Evolutionary conservation across 148 eudicot genomes (phyloP).

Genomic region (Heliamphora exappendiculata): DNA sequence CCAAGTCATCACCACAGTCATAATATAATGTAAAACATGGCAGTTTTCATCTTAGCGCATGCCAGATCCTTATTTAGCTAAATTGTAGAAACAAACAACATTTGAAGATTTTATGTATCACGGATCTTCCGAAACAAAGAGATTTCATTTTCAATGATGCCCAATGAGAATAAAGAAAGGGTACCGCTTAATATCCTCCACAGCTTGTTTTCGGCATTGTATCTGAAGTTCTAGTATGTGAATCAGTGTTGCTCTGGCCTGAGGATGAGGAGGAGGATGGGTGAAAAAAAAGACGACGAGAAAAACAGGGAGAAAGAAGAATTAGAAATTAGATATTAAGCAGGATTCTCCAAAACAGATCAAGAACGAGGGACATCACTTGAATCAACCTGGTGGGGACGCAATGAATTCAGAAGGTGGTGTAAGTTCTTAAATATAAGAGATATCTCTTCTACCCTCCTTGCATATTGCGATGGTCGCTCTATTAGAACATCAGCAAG

Average conservation of each 20-base stretch:
- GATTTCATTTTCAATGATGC: not conserved
- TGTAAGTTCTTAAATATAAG: slow-evolving; percentile 83
- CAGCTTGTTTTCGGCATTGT: slow-evolving; percentile 77
- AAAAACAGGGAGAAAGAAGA: not conserved
- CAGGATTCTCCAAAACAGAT: not conserved
- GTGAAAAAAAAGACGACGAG: not conserved
- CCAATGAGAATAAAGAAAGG: not conserved
- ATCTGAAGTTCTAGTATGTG: slow-evolving; percentile 89
- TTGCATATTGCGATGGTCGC: slow-evolving; percentile 89
- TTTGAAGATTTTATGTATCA: not conserved
- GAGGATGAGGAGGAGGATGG: not conserved
- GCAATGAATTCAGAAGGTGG: slow-evolving; percentile 82
- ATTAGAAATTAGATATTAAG: not conserved
- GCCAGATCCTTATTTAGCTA: not conserved
- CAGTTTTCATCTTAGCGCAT: not conserved
- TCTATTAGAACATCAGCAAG: slow-evolving; percentile 90
- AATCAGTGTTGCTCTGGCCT: slow-evolving; percentile 91
- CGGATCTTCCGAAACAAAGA: not conserved
- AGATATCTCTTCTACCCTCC: slow-evolving; percentile 92
- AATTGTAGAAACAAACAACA: not conserved
- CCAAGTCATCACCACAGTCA: not conserved
- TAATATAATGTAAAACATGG: not conserved
- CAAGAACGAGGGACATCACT: not conserved
- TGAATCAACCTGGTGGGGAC: slow-evolving; percentile 81
- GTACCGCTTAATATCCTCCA: slow-evolving; percentile 90